Conservation (phyloP, 345 rosid species). For the Hypericum androsaemum region DNA sequence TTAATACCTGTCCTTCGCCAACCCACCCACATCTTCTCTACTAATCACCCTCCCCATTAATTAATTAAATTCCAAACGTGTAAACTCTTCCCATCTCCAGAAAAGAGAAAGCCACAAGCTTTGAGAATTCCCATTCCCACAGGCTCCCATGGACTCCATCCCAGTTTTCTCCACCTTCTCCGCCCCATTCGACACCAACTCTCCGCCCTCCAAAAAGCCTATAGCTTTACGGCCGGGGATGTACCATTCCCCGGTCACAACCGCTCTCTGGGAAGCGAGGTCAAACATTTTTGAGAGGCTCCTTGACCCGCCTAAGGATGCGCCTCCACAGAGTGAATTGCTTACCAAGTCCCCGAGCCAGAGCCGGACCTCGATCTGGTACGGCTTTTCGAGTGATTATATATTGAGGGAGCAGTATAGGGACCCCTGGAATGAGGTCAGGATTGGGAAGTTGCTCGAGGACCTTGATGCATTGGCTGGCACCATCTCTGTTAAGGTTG, state of each 20-base stretch:
- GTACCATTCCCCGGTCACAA: slow-evolving; percentile 77
- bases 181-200: slow-evolving; percentile 31
- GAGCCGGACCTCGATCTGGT: slow-evolving; percentile 57
- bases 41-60: neutral
- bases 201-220: slow-evolving; percentile 34
- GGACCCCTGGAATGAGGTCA: slow-evolving; percentile 89
- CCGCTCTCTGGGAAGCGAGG: slow-evolving; percentile 76
- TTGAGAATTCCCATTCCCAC: neutral
- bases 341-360: slow-evolving; percentile 48
- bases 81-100: neutral
- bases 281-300: slow-evolving; percentile 62
- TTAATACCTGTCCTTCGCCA: too few relatives aligned
- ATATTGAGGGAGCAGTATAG: slow-evolving; percentile 70
- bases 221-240: slow-evolving; percentile 80
- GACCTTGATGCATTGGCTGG: slow-evolving; percentile 93
- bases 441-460: slow-evolving; percentile 77
- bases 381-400: slow-evolving; percentile 57
- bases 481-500: slow-evolving; percentile 54
- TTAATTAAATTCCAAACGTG: neutral
- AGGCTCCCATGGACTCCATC: slow-evolving; percentile 25
- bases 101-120: neutral
- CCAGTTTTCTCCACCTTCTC: slow-evolving; percentile 59
- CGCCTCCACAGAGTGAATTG: slow-evolving; percentile 71
- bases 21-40: neutral
- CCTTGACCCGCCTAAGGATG: slow-evolving; percentile 71